Evolutionary conservation across 106 monocot species (phyloP), one percentile per base, ranked within the genome.

Genomic region (Amphibolis antarctica): DNA sequence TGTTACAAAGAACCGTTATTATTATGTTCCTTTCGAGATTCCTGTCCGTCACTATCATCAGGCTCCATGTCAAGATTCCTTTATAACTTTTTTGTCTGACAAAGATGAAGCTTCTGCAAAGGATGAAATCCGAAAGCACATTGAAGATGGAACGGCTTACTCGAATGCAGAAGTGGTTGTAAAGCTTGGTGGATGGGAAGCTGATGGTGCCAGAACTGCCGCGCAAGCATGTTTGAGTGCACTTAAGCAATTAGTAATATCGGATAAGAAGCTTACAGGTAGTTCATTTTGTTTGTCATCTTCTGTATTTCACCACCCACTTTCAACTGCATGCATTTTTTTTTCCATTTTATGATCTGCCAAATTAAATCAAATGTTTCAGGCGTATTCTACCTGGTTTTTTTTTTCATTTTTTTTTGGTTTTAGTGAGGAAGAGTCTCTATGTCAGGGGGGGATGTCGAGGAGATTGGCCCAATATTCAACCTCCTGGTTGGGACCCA

Each of bases 401-500:
- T 36, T 36, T 36, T 36, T 4, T 4, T 36, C 17, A 19, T 19
- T 49, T 14, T 49, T 20, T 31, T 43, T 28, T 25, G 4, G 10
- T 54, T 61, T 20, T 71, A 94, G 94, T 79, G 42, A 94, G 86
- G 71, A 94, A 94, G 76, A 86, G 94, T 53, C 79, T 94, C 4
- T 94, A 94, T 63, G 74, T 89, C 15, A 89, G 94, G 60, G 69
- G 82, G 69, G 94, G 89, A 21, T 94, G 94, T 50, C 76, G 94
- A 1, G 94, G 94, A 29, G 94, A 94, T 71, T 94, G 89, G 94
- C 94, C 94, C 1, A 80, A 94, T 59, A 89, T 94, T 46, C 79
- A 83, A 74, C 83, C 94, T 18, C 94, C 94, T n/a, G 93, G 93
- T 29, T 93, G 89, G 89, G 75, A 89, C 49, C 93, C 88, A 13